A percentile compares a stretch with the other conserved stretches of the same genome.
Evolutionary conservation across 202 grass and related monocot species (phyloP).

Genomic region (Eragrostis tef): DNA sequence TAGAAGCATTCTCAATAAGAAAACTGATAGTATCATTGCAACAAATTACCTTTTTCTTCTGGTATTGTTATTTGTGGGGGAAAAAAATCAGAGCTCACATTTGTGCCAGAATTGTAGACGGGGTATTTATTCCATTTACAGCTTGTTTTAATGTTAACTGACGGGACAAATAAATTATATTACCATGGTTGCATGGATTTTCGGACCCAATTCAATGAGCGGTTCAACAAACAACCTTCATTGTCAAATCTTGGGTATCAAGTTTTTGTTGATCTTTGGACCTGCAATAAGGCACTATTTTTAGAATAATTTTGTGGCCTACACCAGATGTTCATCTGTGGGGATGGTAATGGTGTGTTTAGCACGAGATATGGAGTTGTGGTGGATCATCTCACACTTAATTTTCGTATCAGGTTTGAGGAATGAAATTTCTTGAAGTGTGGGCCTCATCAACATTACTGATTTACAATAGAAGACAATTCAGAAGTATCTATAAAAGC

Average conservation of each 20-base stretch:
- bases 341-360: no score
- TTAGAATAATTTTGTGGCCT: not conserved
- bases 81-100: not conserved
- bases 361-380: no score
- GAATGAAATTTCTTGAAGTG: no score
- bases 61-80: not conserved
- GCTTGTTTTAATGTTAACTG: not conserved
- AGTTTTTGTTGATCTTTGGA: no score
- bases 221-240: no score
- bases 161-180: not conserved
- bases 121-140: not conserved
- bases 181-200: no score
- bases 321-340: not conserved
- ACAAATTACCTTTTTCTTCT: not conserved
- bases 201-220: no score
- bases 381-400: no score
- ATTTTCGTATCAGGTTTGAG: no score
- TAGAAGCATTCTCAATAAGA: not conserved
- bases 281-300: no score
- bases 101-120: not conserved
- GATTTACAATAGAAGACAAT: not conserved
- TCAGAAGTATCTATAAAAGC: conserved; percentile 27
- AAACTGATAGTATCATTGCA: not conserved
- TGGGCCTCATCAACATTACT: no score
- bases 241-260: no score